Base-by-base conservation (phyloP, 306 rosid species). In the Cicer pinnatifidum region DNA sequence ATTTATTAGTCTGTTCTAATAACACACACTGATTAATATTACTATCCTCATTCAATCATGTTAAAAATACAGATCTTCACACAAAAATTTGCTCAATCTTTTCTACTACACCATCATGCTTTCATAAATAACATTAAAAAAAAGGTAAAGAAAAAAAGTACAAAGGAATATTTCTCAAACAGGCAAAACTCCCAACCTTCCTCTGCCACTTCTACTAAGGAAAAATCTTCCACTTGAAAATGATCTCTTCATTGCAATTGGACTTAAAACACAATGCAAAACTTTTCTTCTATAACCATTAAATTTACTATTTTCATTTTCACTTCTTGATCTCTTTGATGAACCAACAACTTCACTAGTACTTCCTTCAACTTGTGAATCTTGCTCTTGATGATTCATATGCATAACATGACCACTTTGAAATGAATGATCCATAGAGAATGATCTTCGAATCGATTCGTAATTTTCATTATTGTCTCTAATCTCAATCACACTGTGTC, bases 241-340 rank as follows among this genome's bases (percentile, higher is more conserved):
- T 9, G 97, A 91, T 78, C 97, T 91, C 92, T 89, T 93, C 93
- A 91, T 88, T 67, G 90, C 74, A 78, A 84, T 84, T 69, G 97
- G 94, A 80, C 88, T 85, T 84, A 78, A 28, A 59, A 87, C 92
- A 79, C 85, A 83, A 58, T 83, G 89, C 83, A 84, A 54, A 52
- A 83, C 67, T 72, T 71, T 84, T 77, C 86, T 94, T 58, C 71
- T 83, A 65, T 76, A 59, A 67, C 82, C 75, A 66, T 52, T 28
- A 1, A 28, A 75, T 70, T 82, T 85, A 45, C 84, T 76, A 67
- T 71, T 88, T 69, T 86, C 96, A 68, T 85, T 85, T 47, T 86
- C 96, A 68, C 82, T 86, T 47, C 67, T 72, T 13, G 84, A 28
- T 46, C 77, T 76, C 81, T 88, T 90, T 17, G 98, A 92, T 53